Conservation (phyloP, 2,329 filamentous ascomycete genomes). For the Ambrosiella beaveri region DNA sequence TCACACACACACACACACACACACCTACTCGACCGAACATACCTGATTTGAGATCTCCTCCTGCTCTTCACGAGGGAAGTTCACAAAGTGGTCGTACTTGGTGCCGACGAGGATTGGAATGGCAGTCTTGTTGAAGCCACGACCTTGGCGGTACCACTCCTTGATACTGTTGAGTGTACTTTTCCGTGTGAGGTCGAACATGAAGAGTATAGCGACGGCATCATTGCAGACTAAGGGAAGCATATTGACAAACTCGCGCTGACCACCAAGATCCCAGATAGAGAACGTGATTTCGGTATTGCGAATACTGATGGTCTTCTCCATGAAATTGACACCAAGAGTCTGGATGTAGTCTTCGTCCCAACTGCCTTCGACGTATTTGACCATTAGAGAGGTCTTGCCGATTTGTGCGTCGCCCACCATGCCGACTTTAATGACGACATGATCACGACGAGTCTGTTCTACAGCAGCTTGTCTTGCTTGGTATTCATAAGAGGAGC, state of each 20-base stretch:
- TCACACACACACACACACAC: not conserved
- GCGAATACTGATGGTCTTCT: slow-evolving; percentile 97
- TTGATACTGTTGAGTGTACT: slow-evolving; percentile 98
- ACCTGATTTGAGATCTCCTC: slow-evolving; percentile 97
- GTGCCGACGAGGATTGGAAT: slow-evolving; percentile 95
- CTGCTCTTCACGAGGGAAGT: slow-evolving; percentile 91
- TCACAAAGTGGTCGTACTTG: slow-evolving; percentile 99
- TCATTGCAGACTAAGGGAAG: slow-evolving; percentile 98
- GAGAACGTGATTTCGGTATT: slow-evolving; percentile 99
- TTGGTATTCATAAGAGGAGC: slow-evolving; percentile 19
- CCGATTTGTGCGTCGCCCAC: slow-evolving; percentile 97
- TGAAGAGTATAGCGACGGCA: slow-evolving; percentile 94
- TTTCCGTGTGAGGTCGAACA: slow-evolving; percentile 97
- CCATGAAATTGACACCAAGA: slow-evolving; percentile 98
- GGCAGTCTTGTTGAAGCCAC: slow-evolving; percentile 99
- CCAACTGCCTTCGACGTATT: slow-evolving; percentile 98
- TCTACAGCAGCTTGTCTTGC: slow-evolving; percentile 17
- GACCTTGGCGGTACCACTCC: slow-evolving; percentile 95
- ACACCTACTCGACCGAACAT: slow-evolving; percentile 15
- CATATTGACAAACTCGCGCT: slow-evolving; percentile 99
- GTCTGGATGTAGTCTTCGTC: slow-evolving; percentile 99
- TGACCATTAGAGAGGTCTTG: slow-evolving; percentile 98
- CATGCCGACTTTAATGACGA: slow-evolving; percentile 99
- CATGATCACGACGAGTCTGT: slow-evolving; percentile 44
- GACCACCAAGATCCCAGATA: slow-evolving; percentile 95